Evolutionary conservation across 2,329 filamentous ascomycete genomes (phyloP), one percentile per base, ranked within the genome.

Genomic region (Aspergillus terreus): DNA sequence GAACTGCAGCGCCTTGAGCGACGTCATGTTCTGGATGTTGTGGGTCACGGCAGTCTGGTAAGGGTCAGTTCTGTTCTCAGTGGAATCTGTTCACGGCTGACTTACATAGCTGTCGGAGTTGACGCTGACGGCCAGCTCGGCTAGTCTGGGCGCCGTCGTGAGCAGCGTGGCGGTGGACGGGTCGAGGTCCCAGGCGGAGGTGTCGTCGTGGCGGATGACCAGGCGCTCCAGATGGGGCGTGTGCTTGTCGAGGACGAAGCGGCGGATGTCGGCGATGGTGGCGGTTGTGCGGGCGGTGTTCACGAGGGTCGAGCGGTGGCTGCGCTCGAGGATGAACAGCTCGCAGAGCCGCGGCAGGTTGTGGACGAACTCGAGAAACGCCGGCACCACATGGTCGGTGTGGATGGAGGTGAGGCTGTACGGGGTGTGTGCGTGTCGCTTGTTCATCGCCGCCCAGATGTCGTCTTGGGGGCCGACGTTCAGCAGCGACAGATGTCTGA

Each of bases 401-500:
- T 81, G 82, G 49, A 87, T 80, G 55, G 78, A 81, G 45, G 76
- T 73, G 40, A 87, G 65, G 0, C 78, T 86, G 68, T 19, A 0
- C 79, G 76, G 7, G 72, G 67, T 1, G 71, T 59, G 46, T 74
- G 75, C 12, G 62, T 85, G 44, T 82, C 58, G 83, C 76, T 57
- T 78, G 80, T 15, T 75, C 68, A 87, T 67, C 50, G 80, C 66
- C 1, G 73, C 71, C 84, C 84, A 87, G 55, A 87, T 79, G 0
- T 78, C 71, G 25, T 74, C 74, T 63, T 87, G 84, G 4, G 78
- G 73, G 1, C 84, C 84, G 15, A 86, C 83, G 55, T 84, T 85
- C 43, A 87, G 76, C 21, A 87, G 71, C 1, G 82, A 83, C 15
- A 87, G 71, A 44, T 75, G 76, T 56, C 71, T 78, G n/a, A 87